Percentiles rank a stretch among this genome's conserved stretches.
Evolutionary conservation across 2,329 filamentous ascomycete genomes (phyloP).

Genomic region (Shiraia bambusicola): DNA sequence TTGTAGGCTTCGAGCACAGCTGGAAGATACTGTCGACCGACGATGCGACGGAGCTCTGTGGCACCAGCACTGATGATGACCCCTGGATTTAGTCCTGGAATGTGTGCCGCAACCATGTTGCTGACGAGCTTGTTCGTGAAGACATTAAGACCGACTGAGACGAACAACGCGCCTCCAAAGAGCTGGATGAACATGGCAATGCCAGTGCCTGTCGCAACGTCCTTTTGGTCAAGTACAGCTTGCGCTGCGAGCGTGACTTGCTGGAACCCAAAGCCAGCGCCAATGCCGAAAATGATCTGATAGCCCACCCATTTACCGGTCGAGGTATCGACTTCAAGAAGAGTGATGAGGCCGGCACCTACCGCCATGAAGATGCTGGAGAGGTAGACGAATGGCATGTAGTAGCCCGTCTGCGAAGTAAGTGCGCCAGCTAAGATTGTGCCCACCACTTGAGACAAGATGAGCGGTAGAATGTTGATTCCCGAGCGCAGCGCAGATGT

Average conservation of each 20-base stretch:
- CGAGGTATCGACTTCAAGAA: conserved; percentile 13
- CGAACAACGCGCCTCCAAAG: conserved; percentile 64
- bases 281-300: conserved; percentile 36
- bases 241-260: conserved; percentile 45
- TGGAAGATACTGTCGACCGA: too few relatives aligned
- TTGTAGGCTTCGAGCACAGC: too few relatives aligned
- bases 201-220: conserved; percentile 45
- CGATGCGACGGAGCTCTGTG: too few relatives aligned
- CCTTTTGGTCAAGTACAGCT: conserved; percentile 36
- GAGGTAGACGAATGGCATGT: conserved; percentile 38
- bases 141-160: conserved; percentile 64
- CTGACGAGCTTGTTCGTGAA: conserved; percentile 47
- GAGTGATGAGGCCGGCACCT: conserved; percentile 24
- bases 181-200: conserved; percentile 59
- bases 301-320: conserved; percentile 31
- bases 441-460: conserved; percentile 45
- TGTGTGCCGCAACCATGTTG: too few relatives aligned
- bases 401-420: conserved; percentile 36
- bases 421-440: conserved; percentile 34
- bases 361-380: conserved; percentile 31
- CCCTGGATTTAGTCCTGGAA: too few relatives aligned
- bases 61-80: too few relatives aligned
- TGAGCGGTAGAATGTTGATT: conserved; percentile 23
- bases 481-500: conserved; percentile 16
- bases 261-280: conserved; percentile 45